phyloP scores from a whole-genome alignment of 139 green algal genomes.

The Chlorella sp. region DNA sequence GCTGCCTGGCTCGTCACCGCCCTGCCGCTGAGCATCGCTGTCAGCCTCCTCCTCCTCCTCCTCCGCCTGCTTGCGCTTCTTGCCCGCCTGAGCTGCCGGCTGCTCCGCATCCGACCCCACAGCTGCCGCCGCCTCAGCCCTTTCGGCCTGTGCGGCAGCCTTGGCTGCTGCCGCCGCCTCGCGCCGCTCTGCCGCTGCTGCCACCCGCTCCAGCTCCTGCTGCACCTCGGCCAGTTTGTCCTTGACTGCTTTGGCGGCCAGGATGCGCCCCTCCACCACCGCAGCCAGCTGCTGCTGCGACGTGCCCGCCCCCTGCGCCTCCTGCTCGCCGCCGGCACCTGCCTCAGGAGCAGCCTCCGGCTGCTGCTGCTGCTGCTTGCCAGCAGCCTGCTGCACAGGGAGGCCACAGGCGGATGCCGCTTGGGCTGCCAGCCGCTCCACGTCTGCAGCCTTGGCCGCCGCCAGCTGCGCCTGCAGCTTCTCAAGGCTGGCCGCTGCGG shows the following conservation, averaged over 20 bases:
- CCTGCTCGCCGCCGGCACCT: background rate
- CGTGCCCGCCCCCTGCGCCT: background rate
- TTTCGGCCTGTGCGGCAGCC: background rate
- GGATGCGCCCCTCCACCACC: constrained; percentile 18
- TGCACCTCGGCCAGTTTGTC: constrained; percentile 26
- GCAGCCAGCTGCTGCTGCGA: background rate
- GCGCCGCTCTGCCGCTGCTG: background rate
- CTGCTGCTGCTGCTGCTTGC: background rate
- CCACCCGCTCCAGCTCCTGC: constrained; percentile 11
- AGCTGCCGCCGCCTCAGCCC: background rate
- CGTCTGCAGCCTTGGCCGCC: constrained; percentile 4
- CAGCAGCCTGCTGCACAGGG: background rate
- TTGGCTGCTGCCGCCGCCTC: constrained; percentile 9
- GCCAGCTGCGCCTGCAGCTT: constrained; percentile 32
- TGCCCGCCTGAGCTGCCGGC: background rate
- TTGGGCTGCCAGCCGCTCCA: constrained; percentile 17
- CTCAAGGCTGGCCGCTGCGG: background rate
- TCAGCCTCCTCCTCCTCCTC: background rate
- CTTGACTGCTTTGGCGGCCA: constrained; percentile 4
- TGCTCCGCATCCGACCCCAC: background rate
- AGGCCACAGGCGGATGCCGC: background rate
- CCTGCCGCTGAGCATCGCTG: background rate
- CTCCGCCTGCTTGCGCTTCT: constrained; percentile 18
- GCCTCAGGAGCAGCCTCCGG: background rate
- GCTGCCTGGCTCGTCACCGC: background rate